Evolutionary conservation across 352 stramenopile genomes (phyloP).

Genomic region (Peronospora farinosa): DNA sequence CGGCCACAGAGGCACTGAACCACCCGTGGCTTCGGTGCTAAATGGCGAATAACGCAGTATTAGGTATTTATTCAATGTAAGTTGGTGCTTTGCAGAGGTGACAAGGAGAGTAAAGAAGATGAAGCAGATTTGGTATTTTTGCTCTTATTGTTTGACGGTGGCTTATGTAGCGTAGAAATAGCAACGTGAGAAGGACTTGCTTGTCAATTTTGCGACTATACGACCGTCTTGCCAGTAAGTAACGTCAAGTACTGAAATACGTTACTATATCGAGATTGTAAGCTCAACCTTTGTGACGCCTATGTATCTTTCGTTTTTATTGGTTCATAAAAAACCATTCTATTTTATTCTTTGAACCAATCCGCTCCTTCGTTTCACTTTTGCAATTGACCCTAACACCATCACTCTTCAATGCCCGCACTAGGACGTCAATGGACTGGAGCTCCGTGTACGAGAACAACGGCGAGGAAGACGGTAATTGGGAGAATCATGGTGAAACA

Average conservation of each 20-base stretch:
- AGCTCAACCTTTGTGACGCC: neutral
- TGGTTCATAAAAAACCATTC: neutral
- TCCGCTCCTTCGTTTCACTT: too few relatives aligned
- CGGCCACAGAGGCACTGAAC: conserved; percentile 44
- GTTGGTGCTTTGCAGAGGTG: conserved; percentile 4
- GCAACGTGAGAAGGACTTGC: too few relatives aligned
- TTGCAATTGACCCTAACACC: too few relatives aligned
- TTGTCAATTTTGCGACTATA: too few relatives aligned
- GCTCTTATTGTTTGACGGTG: conserved; percentile 39
- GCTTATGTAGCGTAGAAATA: conserved; percentile 46
- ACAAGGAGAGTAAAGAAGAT: too few relatives aligned
- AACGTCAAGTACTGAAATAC: too few relatives aligned
- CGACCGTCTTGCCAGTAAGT: too few relatives aligned
- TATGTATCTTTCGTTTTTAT: neutral
- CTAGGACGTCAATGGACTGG: conserved; percentile 54
- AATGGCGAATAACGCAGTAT: too few relatives aligned
- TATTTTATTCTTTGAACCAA: too few relatives aligned
- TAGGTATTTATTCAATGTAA: conserved; percentile 34
- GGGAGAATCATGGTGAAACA: conserved; percentile 67
- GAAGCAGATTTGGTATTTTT: too few relatives aligned
- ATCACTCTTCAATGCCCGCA: conserved; percentile 3
- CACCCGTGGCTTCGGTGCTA: conserved; percentile 43
- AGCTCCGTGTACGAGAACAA: conserved; percentile 69
- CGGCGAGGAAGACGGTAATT: conserved; percentile 52
- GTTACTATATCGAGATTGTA: too few relatives aligned